phyloP scores from a whole-genome alignment of 139 green algal species.

The Coccomyxa sp. region DNA sequence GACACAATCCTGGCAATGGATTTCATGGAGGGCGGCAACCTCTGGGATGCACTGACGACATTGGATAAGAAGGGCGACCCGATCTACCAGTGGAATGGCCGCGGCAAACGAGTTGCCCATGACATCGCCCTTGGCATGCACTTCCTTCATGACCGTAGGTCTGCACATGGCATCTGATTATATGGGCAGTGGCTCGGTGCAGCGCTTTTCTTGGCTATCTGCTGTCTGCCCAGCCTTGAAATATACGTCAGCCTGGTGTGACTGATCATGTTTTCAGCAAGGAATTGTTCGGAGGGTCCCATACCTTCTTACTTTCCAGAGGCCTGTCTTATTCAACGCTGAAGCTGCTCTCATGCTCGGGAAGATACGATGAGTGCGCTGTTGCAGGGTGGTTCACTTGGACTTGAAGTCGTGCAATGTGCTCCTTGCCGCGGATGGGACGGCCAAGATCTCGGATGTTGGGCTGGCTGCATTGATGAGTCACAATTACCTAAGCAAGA shows the following conservation, averaged over 20 bases:
- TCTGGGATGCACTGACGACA: not conserved
- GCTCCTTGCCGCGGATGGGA: constrained; percentile 8
- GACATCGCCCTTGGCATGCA: not conserved
- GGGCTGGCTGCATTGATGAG: constrained; percentile 6
- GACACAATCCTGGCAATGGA: not conserved
- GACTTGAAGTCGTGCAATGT: constrained; percentile 20
- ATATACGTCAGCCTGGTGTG: too few species aligned
- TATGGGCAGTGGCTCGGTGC: too few species aligned
- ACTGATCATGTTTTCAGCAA: too few species aligned
- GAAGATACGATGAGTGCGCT: too few species aligned
- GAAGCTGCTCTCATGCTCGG: too few species aligned
- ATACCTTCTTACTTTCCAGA: too few species aligned
- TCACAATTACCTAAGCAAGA: not conserved
- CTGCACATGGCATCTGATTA: too few species aligned
- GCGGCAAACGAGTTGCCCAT: not conserved
- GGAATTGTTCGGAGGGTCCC: too few species aligned
- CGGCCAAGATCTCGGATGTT: constrained; percentile 30
- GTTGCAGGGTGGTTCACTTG: not conserved
- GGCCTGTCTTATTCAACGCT: too few species aligned
- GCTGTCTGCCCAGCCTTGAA: too few species aligned
- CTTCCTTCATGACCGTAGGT: not conserved
- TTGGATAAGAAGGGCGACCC: not conserved
- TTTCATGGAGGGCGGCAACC: not conserved
- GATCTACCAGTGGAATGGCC: not conserved
- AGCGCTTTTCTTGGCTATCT: too few species aligned